Base-by-base conservation (phyloP, 345 rosid species). In the Syzygium aromaticum region DNA sequence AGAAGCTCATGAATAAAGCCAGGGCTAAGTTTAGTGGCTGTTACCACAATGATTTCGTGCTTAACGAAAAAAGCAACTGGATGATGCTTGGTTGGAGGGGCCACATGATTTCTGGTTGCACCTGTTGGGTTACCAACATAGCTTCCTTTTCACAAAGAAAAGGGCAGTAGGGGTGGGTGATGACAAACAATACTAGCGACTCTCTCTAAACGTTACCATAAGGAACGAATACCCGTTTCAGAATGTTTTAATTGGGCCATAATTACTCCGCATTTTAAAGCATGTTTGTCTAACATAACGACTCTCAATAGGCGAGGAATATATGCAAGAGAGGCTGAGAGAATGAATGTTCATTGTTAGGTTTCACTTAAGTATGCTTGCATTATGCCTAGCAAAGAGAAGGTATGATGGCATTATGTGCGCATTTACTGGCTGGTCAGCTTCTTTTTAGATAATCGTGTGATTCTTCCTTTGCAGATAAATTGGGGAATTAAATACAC, bases 1-100 rank as follows among this genome's bases (percentile, higher is more conserved):
- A 82, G 54, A 90, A 87, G 82, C 86, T 94, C 84, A 86, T 96
- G 89, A 89, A 91, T 57, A 88, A 52, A 8, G 86, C 92, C 12
- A 84, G 89, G 30, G 30, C 7, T 3, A 94, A 92, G 87, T 27
- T 93, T 80, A 92, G 90, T 90, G 53, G 52, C 11, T 84, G 91
- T 86, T 97, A 96, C 91, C 96, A 96, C 89, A 93, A 93, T 86
- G 96, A 97, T 88, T 97, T 94, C 84, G 91, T 93, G 52, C 85
- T 97, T 21, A 95, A 96, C 84, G 91, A 92, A 87, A 96, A 94
- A 88, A 82, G 88, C 84, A 82, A 93, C 80, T 97, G 97, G 97
- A 93, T 97, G 93, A 88, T 97, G 88, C 95, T 92, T 90, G 98
- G 98, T 64, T 97, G 99, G 99, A 97, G 94, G 91, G 99, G 99